Base-by-base conservation (phyloP, 495 filamentous ascomycete species). In the Lasiosphaeris hirsuta region DNA sequence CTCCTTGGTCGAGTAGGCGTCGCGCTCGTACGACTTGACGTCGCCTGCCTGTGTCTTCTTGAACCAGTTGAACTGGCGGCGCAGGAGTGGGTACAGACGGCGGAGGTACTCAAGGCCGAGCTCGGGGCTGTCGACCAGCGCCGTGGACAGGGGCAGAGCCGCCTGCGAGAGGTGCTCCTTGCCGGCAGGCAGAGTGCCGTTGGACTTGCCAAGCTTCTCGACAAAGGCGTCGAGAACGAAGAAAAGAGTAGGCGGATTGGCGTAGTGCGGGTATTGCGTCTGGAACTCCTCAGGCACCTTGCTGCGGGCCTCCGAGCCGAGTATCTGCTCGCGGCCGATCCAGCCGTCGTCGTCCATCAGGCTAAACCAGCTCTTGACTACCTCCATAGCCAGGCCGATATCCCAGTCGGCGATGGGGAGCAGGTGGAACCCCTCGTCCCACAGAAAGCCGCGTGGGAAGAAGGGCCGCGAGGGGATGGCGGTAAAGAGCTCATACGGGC, bases 351-450 rank as follows among this genome's bases (percentile, higher is more conserved):
- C 91, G 63, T 98, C 94, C 81, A 97, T 95, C 5, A 96, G 80
- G 56, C 86, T 90, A 72, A 96, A 90, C 95, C 95, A 98, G 71
- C 89, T 95, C 75, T 88, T 90, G 54, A 97, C 85, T 56, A 97
- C 89, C 56, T 96, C 90, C 18, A 98, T 86, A 0, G 90, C 86
- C 45, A 98, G 81, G 68, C 96, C 92, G 35, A 89, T 85, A 65
- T 98, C 94, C 84, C 90, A 98, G 61, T 97, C 95, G 17, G 88
- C 81, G 44, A 98, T 83, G 14, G 95, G 95, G 53, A 97, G 80
- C 36, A 97, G 78, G 66, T 98, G 94, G 73, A 97, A 98, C 2
- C 94, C 94, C 66, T 98, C 94, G 69, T 98, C 94, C 94, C 94
- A 98, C 7, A 96, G 78, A 71, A 98, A 98, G 0, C 94, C 94